A percentile compares a stretch with the other conserved stretches of the same genome.
Evolutionary conservation across 768 basidiomycete species (phyloP).

Genomic region (Sporobolomyces pararoseus): DNA sequence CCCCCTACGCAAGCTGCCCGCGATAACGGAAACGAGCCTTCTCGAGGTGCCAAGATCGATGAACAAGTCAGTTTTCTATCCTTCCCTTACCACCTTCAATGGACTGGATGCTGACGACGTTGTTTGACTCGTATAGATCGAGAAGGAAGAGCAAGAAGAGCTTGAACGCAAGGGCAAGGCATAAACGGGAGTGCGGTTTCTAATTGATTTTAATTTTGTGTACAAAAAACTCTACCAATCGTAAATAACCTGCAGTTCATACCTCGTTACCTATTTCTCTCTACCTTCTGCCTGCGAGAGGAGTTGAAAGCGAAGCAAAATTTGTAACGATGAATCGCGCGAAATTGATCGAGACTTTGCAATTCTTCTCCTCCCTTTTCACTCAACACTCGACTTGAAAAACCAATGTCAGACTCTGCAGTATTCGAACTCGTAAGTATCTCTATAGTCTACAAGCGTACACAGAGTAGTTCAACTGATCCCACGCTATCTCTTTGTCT

Average conservation of each 20-base stretch:
- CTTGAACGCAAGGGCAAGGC: conserved; percentile 30
- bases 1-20: conserved; percentile 21
- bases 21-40: conserved; percentile 34
- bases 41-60: conserved; percentile 35
- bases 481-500: too few relatives aligned
- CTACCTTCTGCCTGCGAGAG: not conserved
- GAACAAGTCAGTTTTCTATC: conserved; percentile 11
- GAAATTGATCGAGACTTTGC: not conserved
- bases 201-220: not conserved
- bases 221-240: not conserved
- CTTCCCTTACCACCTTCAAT: not conserved
- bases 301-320: not conserved
- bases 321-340: too few relatives aligned
- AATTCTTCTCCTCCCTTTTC: not conserved
- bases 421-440: conserved; percentile 33
- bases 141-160: conserved; percentile 14
- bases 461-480: too few relatives aligned
- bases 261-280: conserved; percentile 1
- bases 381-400: not conserved
- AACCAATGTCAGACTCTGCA: conserved; percentile 17
- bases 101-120: not conserved
- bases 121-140: not conserved
- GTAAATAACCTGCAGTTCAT: conserved; percentile 3
- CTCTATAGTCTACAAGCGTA: too few relatives aligned
- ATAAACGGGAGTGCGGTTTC: conserved; percentile 6